phyloP scores from a whole-genome alignment of 148 eudicot genomes.

The Silene conica region DNA sequence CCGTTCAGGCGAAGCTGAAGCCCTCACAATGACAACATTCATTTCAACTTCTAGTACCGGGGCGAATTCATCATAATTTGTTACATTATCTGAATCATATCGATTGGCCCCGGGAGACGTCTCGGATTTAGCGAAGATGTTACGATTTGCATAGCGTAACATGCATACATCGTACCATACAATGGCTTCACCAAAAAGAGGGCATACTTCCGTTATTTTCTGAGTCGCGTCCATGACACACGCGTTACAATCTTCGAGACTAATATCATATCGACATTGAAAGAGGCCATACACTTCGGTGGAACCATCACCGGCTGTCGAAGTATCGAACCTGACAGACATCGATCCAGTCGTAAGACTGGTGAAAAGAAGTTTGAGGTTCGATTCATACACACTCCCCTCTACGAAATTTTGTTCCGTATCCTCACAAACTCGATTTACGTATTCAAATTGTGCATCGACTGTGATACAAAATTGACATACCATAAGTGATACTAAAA shows the following conservation, averaged over 20 bases:
- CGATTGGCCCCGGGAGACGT: too few relatives aligned
- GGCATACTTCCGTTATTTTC: background rate
- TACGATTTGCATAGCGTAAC: slow-evolving; percentile 19
- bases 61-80: slow-evolving; percentile 2
- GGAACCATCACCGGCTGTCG: slow-evolving; percentile 5
- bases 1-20: background rate
- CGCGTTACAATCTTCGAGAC: slow-evolving; percentile 1
- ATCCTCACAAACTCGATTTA: too few relatives aligned
- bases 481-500: too few relatives aligned
- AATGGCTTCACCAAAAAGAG: slow-evolving; percentile 9
- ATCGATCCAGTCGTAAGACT: slow-evolving; percentile 12
- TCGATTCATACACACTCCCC: slow-evolving; percentile 2
- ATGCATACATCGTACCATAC: slow-evolving; percentile 20
- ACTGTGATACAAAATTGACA: too few relatives aligned
- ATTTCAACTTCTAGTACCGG: background rate
- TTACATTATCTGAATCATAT: background rate
- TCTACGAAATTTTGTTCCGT: background rate
- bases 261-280: slow-evolving; percentile 15
- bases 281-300: slow-evolving; percentile 23
- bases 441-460: too few relatives aligned
- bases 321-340: slow-evolving; percentile 8
- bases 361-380: slow-evolving; percentile 15
- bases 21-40: background rate
- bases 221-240: slow-evolving; percentile 15
- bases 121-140: slow-evolving; percentile 17